Evolutionary conservation across 306 rosid species (phyloP).

Genomic region (Pueraria montana): DNA sequence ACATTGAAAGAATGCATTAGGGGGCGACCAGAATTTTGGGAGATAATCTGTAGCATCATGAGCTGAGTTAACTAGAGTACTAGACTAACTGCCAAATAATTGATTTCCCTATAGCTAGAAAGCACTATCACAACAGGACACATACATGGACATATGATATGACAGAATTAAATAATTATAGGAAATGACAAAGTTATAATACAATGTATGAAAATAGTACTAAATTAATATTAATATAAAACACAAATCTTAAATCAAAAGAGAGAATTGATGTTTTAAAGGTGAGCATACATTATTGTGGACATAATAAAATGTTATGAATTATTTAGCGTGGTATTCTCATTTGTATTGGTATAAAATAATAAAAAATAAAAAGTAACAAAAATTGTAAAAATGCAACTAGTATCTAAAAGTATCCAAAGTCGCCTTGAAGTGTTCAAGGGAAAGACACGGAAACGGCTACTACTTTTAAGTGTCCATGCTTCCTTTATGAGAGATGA

Average conservation of each 20-base stretch:
- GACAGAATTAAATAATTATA: background rate
- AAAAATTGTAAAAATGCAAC: background rate
- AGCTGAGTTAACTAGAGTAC: slow-evolving; percentile 25
- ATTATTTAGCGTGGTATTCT: background rate
- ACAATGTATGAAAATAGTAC: background rate
- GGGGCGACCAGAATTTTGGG: background rate
- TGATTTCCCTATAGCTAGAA: slow-evolving; percentile 1
- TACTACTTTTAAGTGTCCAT: background rate
- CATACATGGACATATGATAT: background rate
- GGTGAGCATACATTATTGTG: background rate
- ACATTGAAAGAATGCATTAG: background rate
- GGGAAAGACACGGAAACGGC: background rate
- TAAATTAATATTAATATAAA: background rate
- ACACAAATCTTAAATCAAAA: slow-evolving; percentile 14
- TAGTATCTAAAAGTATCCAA: background rate
- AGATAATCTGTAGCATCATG: background rate
- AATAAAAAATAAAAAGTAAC: background rate
- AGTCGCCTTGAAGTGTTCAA: background rate
- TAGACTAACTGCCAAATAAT: slow-evolving; percentile 34
- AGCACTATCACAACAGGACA: slow-evolving; percentile 2
- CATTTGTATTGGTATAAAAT: slow-evolving; percentile 25
- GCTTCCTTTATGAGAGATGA: background rate
- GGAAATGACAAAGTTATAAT: background rate
- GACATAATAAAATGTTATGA: background rate
- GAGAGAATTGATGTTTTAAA: background rate